Conservation (phyloP, 345 rosid genomes). For the Arabidopsis arenosa region DNA sequence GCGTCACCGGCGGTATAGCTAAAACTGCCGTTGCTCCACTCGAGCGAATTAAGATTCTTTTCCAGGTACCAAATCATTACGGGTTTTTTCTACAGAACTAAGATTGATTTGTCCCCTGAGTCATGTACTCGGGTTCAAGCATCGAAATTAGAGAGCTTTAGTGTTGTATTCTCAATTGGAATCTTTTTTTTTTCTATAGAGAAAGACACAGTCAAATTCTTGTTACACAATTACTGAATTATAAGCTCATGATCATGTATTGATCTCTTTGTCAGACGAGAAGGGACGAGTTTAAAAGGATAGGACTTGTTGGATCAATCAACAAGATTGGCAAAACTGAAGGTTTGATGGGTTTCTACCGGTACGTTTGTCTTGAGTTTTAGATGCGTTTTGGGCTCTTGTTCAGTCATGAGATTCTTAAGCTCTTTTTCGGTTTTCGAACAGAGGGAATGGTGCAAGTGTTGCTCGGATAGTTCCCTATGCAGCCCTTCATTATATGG, state of each 20-base stretch:
- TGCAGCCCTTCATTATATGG: conserved; percentile 96
- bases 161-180: background rate
- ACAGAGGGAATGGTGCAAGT: conserved; percentile 93
- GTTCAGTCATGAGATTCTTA: conserved; percentile 5
- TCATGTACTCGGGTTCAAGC: too few species aligned
- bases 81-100: too few species aligned
- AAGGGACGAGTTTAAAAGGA: conserved; percentile 74
- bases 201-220: background rate
- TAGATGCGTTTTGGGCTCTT: background rate
- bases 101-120: background rate
- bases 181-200: too few species aligned
- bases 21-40: conserved; percentile 91
- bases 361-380: conserved; percentile 52
- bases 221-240: background rate
- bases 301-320: conserved; percentile 71
- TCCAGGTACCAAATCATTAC: conserved; percentile 61
- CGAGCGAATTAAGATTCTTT: conserved; percentile 90
- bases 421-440: conserved; percentile 14
- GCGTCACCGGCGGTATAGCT: conserved; percentile 88
- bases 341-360: conserved; percentile 86
- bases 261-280: conserved; percentile 64
- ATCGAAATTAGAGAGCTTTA: background rate
- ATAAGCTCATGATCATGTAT: conserved; percentile 17
- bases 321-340: conserved; percentile 79
- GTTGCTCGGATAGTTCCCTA: conserved; percentile 93